phyloP scores from a whole-genome alignment of 1,139 yeast genomes.

The Diutina mesorugosa region DNA sequence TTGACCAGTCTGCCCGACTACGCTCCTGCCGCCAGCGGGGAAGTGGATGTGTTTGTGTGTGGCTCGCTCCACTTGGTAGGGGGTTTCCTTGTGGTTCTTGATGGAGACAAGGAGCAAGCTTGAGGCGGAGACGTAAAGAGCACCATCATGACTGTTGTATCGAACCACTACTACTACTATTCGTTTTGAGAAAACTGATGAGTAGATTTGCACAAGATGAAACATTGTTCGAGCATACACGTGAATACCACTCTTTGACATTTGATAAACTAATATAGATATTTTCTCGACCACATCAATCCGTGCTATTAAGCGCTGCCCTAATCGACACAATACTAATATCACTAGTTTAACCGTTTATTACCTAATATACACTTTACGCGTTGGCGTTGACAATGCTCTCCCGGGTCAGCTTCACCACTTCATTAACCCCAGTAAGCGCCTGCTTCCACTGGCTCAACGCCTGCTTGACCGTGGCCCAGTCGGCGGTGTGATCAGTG shows the following conservation, averaged over 20 bases:
- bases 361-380: neutral
- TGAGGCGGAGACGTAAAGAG: neutral
- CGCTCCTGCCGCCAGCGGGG: neutral
- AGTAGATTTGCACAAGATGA: neutral
- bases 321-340: neutral
- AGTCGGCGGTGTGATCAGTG: conserved; percentile 19
- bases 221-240: neutral
- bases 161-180: neutral
- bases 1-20: neutral
- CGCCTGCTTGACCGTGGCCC: conserved; percentile 23
- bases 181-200: neutral
- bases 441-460: conserved; percentile 29
- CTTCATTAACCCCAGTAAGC: conserved; percentile 28
- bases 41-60: conserved; percentile 72
- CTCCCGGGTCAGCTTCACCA: conserved; percentile 33
- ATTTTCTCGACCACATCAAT: too few relatives aligned
- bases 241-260: neutral
- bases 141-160: neutral
- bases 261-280: too few relatives aligned
- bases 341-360: neutral
- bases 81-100: conserved; percentile 65
- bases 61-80: conserved; percentile 94
- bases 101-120: neutral
- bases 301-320: too few relatives aligned
- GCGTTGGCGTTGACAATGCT: conserved; percentile 8